phyloP scores from a whole-genome alignment of 2,329 filamentous ascomycete species.

The Cladosporium velox region DNA sequence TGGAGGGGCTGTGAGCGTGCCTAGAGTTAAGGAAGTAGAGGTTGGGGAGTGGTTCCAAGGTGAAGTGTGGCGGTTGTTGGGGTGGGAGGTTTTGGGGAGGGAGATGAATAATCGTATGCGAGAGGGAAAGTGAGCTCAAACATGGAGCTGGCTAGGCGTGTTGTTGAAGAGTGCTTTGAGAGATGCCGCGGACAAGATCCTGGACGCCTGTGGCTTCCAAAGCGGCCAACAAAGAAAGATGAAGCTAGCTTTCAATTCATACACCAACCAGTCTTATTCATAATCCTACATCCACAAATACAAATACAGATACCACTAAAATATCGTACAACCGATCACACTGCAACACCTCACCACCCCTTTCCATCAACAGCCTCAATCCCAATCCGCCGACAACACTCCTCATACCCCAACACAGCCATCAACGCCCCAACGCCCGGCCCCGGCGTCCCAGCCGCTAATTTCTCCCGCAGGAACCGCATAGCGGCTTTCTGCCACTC shows the following conservation, averaged over 20 bases:
- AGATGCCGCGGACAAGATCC: too few species aligned
- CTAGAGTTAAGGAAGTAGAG: constrained; percentile 43
- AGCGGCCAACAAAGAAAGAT: background rate
- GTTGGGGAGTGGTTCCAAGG: constrained; percentile 57
- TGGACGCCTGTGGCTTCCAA: background rate
- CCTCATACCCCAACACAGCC: constrained; percentile 56
- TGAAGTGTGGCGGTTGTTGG: constrained; percentile 59
- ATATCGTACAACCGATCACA: background rate
- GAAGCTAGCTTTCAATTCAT: background rate
- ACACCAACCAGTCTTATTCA: background rate
- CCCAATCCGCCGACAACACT: constrained; percentile 45
- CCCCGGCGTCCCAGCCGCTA: constrained; percentile 56
- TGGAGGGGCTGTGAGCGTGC: constrained; percentile 30
- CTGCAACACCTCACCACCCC: background rate
- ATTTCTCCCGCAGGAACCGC: constrained; percentile 58
- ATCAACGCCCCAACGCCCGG: constrained; percentile 57
- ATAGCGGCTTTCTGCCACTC: constrained; percentile 46
- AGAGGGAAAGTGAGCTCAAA: background rate
- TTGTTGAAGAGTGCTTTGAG: too few species aligned
- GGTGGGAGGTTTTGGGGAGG: constrained; percentile 50
- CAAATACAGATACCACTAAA: background rate
- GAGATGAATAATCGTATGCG: background rate
- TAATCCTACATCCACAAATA: background rate
- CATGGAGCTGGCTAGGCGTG: background rate
- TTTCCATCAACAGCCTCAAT: constrained; percentile 1